These are phyloP conservation scores for Backusella morwellensis DNA, from an alignment of 192 early-diverging fungal species.

Conservation along the genomic window DNA sequence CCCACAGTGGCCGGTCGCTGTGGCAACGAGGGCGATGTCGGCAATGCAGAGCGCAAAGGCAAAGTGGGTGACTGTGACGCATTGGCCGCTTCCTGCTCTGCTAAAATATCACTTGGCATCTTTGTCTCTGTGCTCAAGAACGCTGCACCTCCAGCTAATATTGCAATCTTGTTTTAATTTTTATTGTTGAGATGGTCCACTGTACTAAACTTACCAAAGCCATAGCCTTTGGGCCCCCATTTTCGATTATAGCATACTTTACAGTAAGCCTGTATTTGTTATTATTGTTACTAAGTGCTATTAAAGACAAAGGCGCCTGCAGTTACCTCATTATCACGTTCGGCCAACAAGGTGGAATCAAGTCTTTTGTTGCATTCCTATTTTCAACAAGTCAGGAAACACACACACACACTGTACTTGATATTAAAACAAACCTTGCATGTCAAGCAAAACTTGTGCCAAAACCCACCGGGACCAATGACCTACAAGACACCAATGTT, in stretches of 20 bases:
- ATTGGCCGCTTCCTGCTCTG: not conserved
- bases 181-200: not conserved
- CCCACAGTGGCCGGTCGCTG: not conserved
- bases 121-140: conserved; percentile 32
- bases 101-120: conserved; percentile 22
- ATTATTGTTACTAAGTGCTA: not conserved
- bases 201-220: conserved; percentile 18
- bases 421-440: conserved; percentile 19
- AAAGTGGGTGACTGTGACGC: not conserved
- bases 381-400: not conserved
- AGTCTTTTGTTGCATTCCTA: conserved; percentile 55
- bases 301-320: not conserved
- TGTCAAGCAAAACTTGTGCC: conserved; percentile 33
- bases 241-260: conserved; percentile 53
- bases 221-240: conserved; percentile 56
- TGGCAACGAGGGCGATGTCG: not conserved
- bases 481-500: conserved; percentile 17
- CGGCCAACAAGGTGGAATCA: conserved; percentile 51
- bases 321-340: conserved; percentile 53
- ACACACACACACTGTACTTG: not conserved
- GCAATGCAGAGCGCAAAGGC: not conserved
- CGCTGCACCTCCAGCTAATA: conserved; percentile 29
- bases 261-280: conserved; percentile 49
- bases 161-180: not conserved
- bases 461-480: conserved; percentile 37